Percentiles rank a stretch among this genome's conserved stretches.
These are phyloP conservation scores for Termitomyces sp. DNA, from an alignment of 768 basidiomycete genomes.

Conservation along the genomic window DNA sequence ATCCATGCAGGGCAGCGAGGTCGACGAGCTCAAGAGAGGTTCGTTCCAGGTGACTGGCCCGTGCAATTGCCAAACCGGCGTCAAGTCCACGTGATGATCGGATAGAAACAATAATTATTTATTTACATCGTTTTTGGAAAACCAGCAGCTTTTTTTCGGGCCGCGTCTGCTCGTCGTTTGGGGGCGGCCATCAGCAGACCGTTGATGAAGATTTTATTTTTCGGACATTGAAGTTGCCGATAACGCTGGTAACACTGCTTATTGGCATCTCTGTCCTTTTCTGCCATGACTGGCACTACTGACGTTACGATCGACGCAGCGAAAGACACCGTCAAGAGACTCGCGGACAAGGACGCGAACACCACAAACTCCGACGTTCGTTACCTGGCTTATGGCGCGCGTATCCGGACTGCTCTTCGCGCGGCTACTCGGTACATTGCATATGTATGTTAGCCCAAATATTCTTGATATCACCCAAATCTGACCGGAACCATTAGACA, in stretches of 20 bases:
- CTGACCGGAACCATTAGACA: slow-evolving; percentile 41
- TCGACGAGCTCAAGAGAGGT: slow-evolving; percentile 19
- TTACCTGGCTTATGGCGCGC: slow-evolving; percentile 77
- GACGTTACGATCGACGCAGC: slow-evolving; percentile 39
- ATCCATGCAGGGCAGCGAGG: slow-evolving; percentile 34
- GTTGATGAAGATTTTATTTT: not conserved
- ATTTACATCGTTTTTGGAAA: not conserved
- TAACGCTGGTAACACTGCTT: not conserved
- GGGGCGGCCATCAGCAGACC: not conserved
- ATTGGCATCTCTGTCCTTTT: not conserved
- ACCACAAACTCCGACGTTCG: slow-evolving; percentile 67
- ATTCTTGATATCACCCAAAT: slow-evolving; percentile 18
- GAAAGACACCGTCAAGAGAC: slow-evolving; percentile 48
- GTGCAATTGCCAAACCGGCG: slow-evolving; percentile 15
- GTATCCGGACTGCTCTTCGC: slow-evolving; percentile 72
- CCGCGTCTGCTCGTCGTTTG: not conserved
- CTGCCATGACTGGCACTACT: slow-evolving; percentile 29
- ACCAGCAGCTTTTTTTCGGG: too few relatives aligned
- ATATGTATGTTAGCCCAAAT: slow-evolving; percentile 49
- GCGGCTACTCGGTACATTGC: slow-evolving; percentile 73
- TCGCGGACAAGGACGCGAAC: slow-evolving; percentile 65
- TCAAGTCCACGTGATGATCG: slow-evolving; percentile 15
- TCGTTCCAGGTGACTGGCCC: slow-evolving; percentile 10
- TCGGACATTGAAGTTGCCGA: not conserved
- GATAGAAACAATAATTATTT: slow-evolving; percentile 1